A percentile compares a stretch with the other conserved stretches of the same genome.
Conservation (phyloP, 345 rosid species). For the Hypericum androsaemum region DNA sequence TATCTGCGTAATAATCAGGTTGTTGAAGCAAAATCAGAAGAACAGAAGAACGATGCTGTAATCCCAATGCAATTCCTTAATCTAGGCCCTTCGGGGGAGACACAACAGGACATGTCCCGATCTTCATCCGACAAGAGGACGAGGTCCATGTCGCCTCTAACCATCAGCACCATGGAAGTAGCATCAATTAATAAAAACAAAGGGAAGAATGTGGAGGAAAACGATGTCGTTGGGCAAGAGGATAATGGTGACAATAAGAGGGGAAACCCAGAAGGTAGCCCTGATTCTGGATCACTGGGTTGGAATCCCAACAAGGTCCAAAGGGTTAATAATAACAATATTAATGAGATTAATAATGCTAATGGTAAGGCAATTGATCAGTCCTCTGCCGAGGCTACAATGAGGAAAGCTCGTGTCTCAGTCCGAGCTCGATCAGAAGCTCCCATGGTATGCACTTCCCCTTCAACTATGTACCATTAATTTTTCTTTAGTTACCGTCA, state of each 20-base stretch:
- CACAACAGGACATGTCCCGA: conserved; percentile 29
- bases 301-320: conserved; percentile 58
- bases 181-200: conserved; percentile 14
- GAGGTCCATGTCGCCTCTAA: conserved; percentile 40
- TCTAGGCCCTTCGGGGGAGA: conserved; percentile 38
- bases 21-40: conserved; percentile 32
- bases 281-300: conserved; percentile 50
- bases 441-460: conserved; percentile 91
- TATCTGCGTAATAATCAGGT: conserved; percentile 20
- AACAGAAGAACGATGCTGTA: conserved; percentile 21
- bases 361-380: conserved; percentile 35
- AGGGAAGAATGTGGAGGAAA: conserved; percentile 24
- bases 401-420: conserved; percentile 96
- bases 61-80: conserved; percentile 64
- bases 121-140: conserved; percentile 79
- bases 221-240: conserved; percentile 13
- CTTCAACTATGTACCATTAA: no score
- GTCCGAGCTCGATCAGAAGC: conserved; percentile 99
- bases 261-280: conserved; percentile 48
- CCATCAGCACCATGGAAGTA: conserved; percentile 11
- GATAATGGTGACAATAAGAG: conserved; percentile 36
- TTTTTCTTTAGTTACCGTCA: no score
- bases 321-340: conserved; percentile 25
- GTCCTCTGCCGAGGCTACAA: conserved; percentile 53
- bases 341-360: conserved; percentile 25